Conservation (phyloP, 352 stramenopile genomes). For the Phytopythium boreale region DNA sequence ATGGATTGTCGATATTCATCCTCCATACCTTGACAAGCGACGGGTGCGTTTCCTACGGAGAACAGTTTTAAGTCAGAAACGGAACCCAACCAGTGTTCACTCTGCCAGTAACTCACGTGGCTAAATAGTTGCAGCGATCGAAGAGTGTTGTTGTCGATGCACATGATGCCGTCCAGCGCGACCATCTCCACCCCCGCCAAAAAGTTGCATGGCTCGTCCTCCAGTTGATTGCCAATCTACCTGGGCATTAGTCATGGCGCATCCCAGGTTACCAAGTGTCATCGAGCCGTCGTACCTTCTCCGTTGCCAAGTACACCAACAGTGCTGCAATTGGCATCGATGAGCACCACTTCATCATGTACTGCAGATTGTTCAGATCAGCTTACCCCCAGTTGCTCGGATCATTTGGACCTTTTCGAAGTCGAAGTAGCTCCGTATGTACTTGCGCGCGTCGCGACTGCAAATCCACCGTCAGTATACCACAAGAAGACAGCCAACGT, state of each 20-base stretch:
- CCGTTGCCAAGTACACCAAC: constrained; percentile 54
- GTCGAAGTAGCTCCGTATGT: constrained; percentile 73
- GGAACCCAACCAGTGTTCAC: neutral
- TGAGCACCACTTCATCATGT: neutral
- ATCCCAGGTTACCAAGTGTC: neutral
- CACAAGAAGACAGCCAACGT: neutral
- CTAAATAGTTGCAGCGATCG: constrained; percentile 85
- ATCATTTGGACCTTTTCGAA: constrained; percentile 78
- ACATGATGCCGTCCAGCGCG: constrained; percentile 75
- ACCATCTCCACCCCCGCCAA: constrained; percentile 65
- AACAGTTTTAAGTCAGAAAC: constrained; percentile 7
- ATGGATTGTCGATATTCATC: neutral
- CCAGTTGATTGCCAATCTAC: constrained; percentile 83
- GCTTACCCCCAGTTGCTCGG: constrained; percentile 63
- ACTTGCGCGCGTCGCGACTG: constrained; percentile 63
- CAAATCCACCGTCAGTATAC: constrained; percentile 1
- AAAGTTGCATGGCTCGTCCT: constrained; percentile 46
- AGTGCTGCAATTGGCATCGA: constrained; percentile 37
- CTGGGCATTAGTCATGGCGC: neutral
- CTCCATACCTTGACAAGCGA: constrained; percentile 65
- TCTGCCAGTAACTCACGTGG: constrained; percentile 30
- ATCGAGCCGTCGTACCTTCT: constrained; percentile 43
- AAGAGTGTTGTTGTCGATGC: constrained; percentile 66
- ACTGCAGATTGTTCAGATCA: neutral
- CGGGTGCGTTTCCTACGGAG: constrained; percentile 69